Conservation (phyloP, 2,329 filamentous ascomycete genomes). For the Bisporella sp. region DNA sequence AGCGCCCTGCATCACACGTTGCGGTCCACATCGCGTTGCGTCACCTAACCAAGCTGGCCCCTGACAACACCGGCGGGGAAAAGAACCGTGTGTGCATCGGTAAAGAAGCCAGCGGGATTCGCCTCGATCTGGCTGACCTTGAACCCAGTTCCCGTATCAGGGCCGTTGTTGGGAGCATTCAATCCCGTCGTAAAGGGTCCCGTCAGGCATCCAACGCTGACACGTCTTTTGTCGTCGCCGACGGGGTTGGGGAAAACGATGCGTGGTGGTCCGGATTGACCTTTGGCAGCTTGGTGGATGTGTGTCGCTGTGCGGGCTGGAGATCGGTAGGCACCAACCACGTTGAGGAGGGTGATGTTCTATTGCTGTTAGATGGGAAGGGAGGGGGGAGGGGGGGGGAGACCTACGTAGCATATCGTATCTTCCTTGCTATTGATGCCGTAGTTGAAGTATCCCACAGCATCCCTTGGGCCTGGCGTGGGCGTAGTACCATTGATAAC, state of each 20-base stretch:
- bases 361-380: conserved; percentile 4
- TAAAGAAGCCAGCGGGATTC: conserved; percentile 41
- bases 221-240: conserved; percentile 26
- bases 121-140: conserved; percentile 38
- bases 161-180: conserved; percentile 29
- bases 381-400: not conserved
- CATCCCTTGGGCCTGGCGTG: conserved; percentile 30
- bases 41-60: conserved; percentile 32
- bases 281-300: conserved; percentile 38
- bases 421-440: conserved; percentile 36
- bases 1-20: no score
- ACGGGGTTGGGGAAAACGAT: conserved; percentile 39
- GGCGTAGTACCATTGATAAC: conserved; percentile 34
- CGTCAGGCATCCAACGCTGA: conserved; percentile 22
- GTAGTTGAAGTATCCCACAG: conserved; percentile 40
- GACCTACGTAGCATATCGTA: conserved; percentile 24
- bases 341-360: conserved; percentile 41
- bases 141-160: conserved; percentile 39
- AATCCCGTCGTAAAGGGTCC: conserved; percentile 39
- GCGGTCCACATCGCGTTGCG: no score
- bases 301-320: conserved; percentile 41
- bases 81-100: conserved; percentile 37
- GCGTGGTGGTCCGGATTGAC: conserved; percentile 37
- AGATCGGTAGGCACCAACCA: conserved; percentile 38
- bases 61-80: conserved; percentile 39